These are phyloP conservation scores for Solanum tacnaense DNA, from an alignment of 257 asterid genomes.

Conservation along the genomic window DNA sequence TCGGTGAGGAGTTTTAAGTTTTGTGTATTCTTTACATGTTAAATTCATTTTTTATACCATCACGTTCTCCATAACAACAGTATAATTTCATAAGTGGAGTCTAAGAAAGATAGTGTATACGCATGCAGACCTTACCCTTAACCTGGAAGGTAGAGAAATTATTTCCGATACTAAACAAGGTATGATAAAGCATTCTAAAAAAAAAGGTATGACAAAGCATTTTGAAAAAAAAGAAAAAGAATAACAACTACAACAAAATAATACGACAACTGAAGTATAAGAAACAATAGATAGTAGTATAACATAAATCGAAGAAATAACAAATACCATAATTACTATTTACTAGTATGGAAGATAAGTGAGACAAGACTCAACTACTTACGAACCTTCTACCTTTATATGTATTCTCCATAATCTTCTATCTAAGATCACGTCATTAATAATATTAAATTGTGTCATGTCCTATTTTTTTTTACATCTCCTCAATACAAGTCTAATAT, in stretches of 20 bases:
- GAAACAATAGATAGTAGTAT: background rate
- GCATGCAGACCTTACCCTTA: fast-evolving
- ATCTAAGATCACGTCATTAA: background rate
- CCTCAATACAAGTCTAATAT: background rate
- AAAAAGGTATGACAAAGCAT: background rate
- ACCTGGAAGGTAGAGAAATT: too few relatives aligned
- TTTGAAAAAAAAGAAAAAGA: background rate
- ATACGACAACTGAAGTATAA: background rate
- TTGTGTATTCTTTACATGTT: background rate
- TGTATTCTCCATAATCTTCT: background rate
- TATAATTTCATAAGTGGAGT: background rate
- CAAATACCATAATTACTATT: background rate
- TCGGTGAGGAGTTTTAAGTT: background rate
- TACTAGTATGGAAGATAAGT: background rate
- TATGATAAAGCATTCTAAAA: too few relatives aligned
- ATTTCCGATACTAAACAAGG: background rate
- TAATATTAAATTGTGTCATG: background rate
- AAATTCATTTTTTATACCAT: background rate
- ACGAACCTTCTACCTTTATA: background rate
- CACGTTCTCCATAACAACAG: fast-evolving
- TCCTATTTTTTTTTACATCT: background rate
- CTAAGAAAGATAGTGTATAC: fast-evolving
- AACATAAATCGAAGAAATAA: background rate
- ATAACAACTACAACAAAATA: background rate
- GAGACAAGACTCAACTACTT: background rate